These are phyloP conservation scores for Alternaria rosae DNA, from an alignment of 2,329 filamentous ascomycete species.

Conservation along the genomic window DNA sequence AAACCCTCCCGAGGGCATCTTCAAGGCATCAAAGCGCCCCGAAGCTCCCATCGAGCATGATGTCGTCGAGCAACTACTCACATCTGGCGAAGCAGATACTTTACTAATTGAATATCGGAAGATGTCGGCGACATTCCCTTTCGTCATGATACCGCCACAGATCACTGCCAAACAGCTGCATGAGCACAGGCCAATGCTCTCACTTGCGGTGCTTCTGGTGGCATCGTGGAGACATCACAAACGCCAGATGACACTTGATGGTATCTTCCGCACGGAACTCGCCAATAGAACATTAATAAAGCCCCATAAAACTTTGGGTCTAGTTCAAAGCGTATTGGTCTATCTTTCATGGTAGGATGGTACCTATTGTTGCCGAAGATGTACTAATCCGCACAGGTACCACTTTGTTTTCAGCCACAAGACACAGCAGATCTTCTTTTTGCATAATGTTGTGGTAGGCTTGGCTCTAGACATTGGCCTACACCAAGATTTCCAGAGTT, in stretches of 20 bases:
- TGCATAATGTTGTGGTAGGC: constrained; percentile 42
- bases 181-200: constrained; percentile 40
- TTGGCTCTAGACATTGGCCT: constrained; percentile 44
- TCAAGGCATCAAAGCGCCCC: constrained; percentile 19
- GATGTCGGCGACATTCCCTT: constrained; percentile 42
- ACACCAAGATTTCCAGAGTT: constrained; percentile 27
- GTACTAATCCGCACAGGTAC: constrained; percentile 33
- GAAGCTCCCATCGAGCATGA: constrained; percentile 35
- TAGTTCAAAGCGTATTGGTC: constrained; percentile 44
- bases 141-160: constrained; percentile 32
- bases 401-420: constrained; percentile 48
- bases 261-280: constrained; percentile 38
- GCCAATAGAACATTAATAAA: constrained; percentile 43
- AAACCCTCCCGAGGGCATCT: constrained; percentile 21
- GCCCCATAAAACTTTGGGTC: constrained; percentile 36
- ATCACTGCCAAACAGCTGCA: constrained; percentile 28
- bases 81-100: constrained; percentile 34
- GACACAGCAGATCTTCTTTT: constrained; percentile 44
- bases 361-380: background rate
- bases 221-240: constrained; percentile 39
- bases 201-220: constrained; percentile 39
- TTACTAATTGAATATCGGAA: constrained; percentile 37
- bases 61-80: constrained; percentile 27
- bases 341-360: constrained; percentile 43
- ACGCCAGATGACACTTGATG: constrained; percentile 37